These are phyloP conservation scores for Rhizopus stolonifer DNA, from an alignment of 371 early-diverging fungal species.

Conservation along the genomic window DNA sequence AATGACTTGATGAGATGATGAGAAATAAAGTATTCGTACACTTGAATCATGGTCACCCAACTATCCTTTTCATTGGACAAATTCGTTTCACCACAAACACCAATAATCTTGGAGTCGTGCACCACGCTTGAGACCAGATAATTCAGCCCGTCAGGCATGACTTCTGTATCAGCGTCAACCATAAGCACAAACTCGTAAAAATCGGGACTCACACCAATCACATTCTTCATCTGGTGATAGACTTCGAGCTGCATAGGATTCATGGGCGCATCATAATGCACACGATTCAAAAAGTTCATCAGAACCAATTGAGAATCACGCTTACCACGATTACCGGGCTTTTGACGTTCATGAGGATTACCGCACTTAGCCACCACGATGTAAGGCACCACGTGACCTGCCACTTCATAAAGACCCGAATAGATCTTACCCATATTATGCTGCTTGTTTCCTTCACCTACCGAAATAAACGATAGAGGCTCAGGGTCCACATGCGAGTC, in stretches of 20 bases:
- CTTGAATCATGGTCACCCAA: constrained; percentile 99
- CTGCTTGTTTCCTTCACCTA: constrained; percentile 84
- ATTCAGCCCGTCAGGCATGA: constrained; percentile 83
- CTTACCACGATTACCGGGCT: constrained; percentile 98
- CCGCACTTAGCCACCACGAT: constrained; percentile 94
- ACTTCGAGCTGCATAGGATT: constrained; percentile 90
- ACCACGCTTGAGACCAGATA: constrained; percentile 83
- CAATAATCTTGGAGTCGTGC: constrained; percentile 87
- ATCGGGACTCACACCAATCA: constrained; percentile 84
- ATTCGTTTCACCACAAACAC: constrained; percentile 92
- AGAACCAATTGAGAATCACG: constrained; percentile 98
- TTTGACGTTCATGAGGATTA: constrained; percentile 71
- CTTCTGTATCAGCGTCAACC: constrained; percentile 97
- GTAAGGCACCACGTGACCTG: constrained; percentile 73
- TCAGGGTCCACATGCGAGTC: constrained; percentile 47
- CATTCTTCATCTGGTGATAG: constrained; percentile 89
- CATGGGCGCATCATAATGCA: constrained; percentile 92
- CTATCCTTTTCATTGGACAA: constrained; percentile 87
- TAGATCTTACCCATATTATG: constrained; percentile 92
- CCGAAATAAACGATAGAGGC: constrained; percentile 79
- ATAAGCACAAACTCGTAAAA: constrained; percentile 91
- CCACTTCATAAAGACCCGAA: constrained; percentile 85
- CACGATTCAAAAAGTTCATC: constrained; percentile 97
- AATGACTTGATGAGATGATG: constrained; percentile 98
- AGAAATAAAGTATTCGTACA: constrained; percentile 98